Base-by-base conservation (phyloP, 2,329 filamentous ascomycete genomes). In the Fusarium oligoseptatum region DNA sequence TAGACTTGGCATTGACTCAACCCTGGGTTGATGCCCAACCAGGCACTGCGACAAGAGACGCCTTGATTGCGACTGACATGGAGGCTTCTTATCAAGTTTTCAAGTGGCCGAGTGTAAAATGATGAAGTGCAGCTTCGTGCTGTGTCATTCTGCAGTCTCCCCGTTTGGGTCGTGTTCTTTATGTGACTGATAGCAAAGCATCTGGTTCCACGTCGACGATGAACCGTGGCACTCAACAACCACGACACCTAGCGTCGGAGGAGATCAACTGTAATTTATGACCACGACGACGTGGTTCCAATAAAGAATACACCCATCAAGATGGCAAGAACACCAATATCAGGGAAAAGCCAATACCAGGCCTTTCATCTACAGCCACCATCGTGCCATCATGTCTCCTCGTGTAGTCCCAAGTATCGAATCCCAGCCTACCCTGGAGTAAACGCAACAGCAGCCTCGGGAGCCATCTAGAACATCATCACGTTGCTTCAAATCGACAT, bases 11-110 rank as follows among this genome's bases (percentile, higher is more conserved):
- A 55, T 14, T 24, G 64, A 56, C 22, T 50, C 45, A 20, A 41
- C 17, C 24, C 2, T 12, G n/a, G 56, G 57, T 79, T 79, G 77
- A 70, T 79, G 75, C 77, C 77, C 77, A 78, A 79, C 66, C 64
- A 66, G 67, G 67, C 48, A 48, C 65, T 39, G 52, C 66, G 63
- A 57, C 22, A 60, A 66, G 50, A 57, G 64, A 58, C 14, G 64
- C 62, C 65, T 74, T 68, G 57, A 69, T 68, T 24, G 24, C n/a
- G 64, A 39, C 62, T 56, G 36, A 72, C 14, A 67, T 45, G 34
- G 52, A 20, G 29, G 39, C 56, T 64, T 73, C 58, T 68, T 43
- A 41, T 32, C 32, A 39, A 58, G n/a, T 32, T 60, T 68, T 67
- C 56, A 71, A 34, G 58, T 63, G 55, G 48, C 34, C 43, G 60